These are phyloP conservation scores for Penicillium sp. DNA, from an alignment of 2,329 filamentous ascomycete species.

Conservation along the genomic window DNA sequence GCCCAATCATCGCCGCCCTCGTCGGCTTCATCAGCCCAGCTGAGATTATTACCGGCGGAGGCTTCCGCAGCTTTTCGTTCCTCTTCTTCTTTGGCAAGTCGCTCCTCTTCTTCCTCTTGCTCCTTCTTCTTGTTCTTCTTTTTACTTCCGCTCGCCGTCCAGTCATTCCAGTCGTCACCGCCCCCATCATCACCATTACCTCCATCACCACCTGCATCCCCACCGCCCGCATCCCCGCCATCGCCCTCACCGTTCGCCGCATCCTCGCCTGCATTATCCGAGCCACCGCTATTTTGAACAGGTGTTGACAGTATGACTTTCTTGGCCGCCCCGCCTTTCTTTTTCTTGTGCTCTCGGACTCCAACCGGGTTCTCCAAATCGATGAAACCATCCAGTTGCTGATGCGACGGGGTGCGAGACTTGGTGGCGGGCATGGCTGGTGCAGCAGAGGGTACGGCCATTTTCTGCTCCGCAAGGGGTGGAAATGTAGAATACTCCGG, in stretches of 20 bases:
- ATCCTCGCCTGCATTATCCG: constrained; percentile 31
- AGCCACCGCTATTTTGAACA: constrained; percentile 15
- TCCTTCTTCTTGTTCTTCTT: constrained; percentile 35
- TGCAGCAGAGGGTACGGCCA: constrained; percentile 7
- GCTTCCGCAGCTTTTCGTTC: constrained; percentile 32
- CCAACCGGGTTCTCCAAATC: constrained; percentile 27
- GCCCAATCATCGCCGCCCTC: constrained; percentile 52
- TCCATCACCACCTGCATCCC: constrained; percentile 31
- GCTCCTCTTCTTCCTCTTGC: constrained; percentile 35
- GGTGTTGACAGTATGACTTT: constrained; percentile 15
- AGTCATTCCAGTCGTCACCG: constrained; percentile 42
- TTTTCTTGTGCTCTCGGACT: constrained; percentile 38
- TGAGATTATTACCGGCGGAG: constrained; percentile 36
- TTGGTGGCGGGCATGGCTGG: constrained; percentile 6
- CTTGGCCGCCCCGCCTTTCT: constrained; percentile 24
- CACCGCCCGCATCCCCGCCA: constrained; percentile 32
- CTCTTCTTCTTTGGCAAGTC: constrained; percentile 25
- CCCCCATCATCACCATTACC: constrained; percentile 41
- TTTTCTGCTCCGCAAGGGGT: constrained; percentile 27
- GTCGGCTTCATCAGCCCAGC: constrained; percentile 46
- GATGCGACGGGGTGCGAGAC: constrained; percentile 8
- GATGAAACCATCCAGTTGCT: constrained; percentile 14
- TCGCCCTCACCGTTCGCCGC: constrained; percentile 32
- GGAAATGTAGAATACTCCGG: constrained; percentile 34
- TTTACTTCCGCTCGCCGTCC: constrained; percentile 33